Conservation (phyloP, 2,329 filamentous ascomycete genomes). For the Fusarium sp. region DNA sequence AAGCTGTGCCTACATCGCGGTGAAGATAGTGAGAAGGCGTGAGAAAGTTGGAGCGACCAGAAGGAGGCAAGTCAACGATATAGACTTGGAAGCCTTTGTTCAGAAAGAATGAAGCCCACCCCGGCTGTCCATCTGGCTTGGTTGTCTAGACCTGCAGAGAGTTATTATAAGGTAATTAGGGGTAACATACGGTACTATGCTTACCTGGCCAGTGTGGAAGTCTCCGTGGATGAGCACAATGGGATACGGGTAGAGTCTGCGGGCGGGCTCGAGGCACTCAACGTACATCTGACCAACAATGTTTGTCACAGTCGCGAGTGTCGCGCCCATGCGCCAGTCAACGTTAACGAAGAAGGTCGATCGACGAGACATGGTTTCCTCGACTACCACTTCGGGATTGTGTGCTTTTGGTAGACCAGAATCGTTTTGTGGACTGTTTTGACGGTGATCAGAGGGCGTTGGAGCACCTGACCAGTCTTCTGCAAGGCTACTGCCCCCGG, state of each 20-base stretch:
- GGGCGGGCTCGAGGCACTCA: conserved; percentile 48
- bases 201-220: conserved; percentile 54
- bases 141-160: conserved; percentile 56
- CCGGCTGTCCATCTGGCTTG: conserved; percentile 61
- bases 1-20: conserved; percentile 36
- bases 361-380: conserved; percentile 31
- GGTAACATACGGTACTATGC: not conserved
- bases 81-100: conserved; percentile 59
- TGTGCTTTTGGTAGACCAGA: not conserved
- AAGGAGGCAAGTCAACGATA: conserved; percentile 58
- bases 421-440: not conserved
- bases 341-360: conserved; percentile 48
- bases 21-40: conserved; percentile 38
- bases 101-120: conserved; percentile 63
- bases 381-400: not conserved
- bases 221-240: conserved; percentile 56
- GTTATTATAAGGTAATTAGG: not conserved
- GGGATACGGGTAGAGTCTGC: conserved; percentile 38
- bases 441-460: not conserved
- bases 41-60: conserved; percentile 54
- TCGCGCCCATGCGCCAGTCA: conserved; percentile 39
- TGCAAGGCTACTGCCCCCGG: not conserved
- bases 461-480: not conserved
- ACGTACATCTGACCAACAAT: conserved; percentile 55
- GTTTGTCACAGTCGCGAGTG: conserved; percentile 24